phyloP scores from a whole-genome alignment of 169 alveolate genomes.

The Plasmodium gallinaceum region DNA sequence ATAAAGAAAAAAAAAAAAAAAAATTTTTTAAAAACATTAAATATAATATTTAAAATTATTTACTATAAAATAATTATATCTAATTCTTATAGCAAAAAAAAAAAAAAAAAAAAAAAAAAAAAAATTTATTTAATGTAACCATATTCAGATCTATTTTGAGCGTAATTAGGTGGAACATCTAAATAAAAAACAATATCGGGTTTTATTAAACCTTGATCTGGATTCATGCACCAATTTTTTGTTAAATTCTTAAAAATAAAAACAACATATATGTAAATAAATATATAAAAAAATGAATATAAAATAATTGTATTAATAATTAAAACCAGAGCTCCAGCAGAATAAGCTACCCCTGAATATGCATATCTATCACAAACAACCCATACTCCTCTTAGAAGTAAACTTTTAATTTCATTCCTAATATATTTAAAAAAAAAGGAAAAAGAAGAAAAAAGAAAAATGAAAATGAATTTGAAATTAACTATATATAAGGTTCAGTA shows the following conservation, averaged over 20 bases:
- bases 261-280: background rate
- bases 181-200: slow-evolving; percentile 74
- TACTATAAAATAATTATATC: too few relatives aligned
- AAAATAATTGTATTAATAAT: background rate
- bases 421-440: background rate
- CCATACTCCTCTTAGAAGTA: slow-evolving; percentile 87
- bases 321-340: slow-evolving; percentile 92
- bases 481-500: background rate
- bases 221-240: slow-evolving; percentile 64
- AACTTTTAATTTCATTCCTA: slow-evolving; percentile 83
- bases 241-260: slow-evolving; percentile 42
- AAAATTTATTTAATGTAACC: slow-evolving; percentile 14
- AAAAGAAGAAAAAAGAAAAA: background rate
- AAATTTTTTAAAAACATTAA: too few relatives aligned
- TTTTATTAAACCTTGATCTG: slow-evolving; percentile 74
- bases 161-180: slow-evolving; percentile 63
- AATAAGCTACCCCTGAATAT: slow-evolving; percentile 95
- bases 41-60: too few relatives aligned
- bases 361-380: slow-evolving; percentile 95
- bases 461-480: background rate
- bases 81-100: too few relatives aligned
- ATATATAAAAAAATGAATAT: background rate
- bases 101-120: background rate
- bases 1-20: background rate
- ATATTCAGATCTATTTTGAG: slow-evolving; percentile 63